A percentile compares a stretch with the other conserved stretches of the same genome.
Conservation (phyloP, 1,284 basidiomycete species). For the Fistulinella staudtii region DNA sequence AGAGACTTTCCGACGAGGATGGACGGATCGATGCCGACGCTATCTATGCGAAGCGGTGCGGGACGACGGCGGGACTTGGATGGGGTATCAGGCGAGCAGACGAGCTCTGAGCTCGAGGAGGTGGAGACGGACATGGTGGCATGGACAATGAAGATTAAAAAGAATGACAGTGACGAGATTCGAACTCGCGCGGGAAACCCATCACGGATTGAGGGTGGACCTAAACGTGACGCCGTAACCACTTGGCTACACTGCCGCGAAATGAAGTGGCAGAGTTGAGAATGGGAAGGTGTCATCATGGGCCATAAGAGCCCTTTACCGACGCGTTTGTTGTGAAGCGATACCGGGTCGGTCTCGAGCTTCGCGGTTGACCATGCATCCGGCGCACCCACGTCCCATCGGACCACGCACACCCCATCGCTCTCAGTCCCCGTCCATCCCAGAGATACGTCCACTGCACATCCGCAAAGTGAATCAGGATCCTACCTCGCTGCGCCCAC, state of each 20-base stretch:
- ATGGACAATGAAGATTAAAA: constrained; percentile 20
- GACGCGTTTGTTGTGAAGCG: constrained; percentile 7
- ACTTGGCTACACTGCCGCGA: constrained; percentile 55
- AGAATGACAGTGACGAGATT: constrained; percentile 57
- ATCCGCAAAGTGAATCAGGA: constrained; percentile 37
- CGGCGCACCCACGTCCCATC: constrained; percentile 45
- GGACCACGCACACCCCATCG: constrained; percentile 52
- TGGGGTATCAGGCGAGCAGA: too few relatives aligned
- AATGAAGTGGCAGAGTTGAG: fast-evolving
- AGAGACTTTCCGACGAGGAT: constrained; percentile 51
- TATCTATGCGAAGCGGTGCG: constrained; percentile 32
- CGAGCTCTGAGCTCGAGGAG: constrained; percentile 9
- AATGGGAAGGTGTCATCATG: background rate
- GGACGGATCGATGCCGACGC: constrained; percentile 45
- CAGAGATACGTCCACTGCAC: constrained; percentile 39
- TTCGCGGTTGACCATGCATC: constrained; percentile 35
- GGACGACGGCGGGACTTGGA: constrained; percentile 32
- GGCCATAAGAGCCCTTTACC: background rate
- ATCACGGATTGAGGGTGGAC: constrained; percentile 45
- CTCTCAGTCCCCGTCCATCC: constrained; percentile 45
- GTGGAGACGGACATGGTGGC: constrained; percentile 12
- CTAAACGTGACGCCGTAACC: constrained; percentile 63
- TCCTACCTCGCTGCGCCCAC: constrained; percentile 32
- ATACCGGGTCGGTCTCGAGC: background rate
- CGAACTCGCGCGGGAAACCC: constrained; percentile 60